A percentile compares a stretch with the other conserved stretches of the same genome.
These are phyloP conservation scores for Erigeron canadensis DNA, from an alignment of 129 eudicot species.

Conservation along the genomic window DNA sequence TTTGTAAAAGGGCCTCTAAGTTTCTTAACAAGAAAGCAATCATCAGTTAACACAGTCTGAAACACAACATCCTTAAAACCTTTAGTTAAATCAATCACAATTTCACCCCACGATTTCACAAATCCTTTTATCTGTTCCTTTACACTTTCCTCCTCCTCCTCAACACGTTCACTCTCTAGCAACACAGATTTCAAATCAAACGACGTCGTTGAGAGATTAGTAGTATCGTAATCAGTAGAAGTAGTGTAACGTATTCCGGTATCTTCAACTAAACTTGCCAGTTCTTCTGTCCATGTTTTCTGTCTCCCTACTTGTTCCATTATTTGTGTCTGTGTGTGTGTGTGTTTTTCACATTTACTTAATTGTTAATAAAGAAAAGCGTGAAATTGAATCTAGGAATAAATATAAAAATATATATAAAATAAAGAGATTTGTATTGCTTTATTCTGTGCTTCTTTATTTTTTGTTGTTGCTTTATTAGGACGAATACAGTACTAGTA, in stretches of 20 bases:
- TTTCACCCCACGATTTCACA: constrained; percentile 86
- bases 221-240: constrained; percentile 37
- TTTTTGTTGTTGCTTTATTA: not conserved
- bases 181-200: constrained; percentile 26
- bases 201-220: constrained; percentile 34
- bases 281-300: constrained; percentile 84
- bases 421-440: constrained; percentile 8
- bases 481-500: not conserved
- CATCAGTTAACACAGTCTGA: constrained; percentile 70
- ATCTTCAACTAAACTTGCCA: constrained; percentile 76
- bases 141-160: constrained; percentile 58
- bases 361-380: constrained; percentile 6
- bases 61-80: constrained; percentile 74
- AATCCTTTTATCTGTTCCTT: constrained; percentile 89
- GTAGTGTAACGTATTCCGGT: constrained; percentile 56
- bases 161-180: constrained; percentile 31
- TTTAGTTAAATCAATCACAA: constrained; percentile 64
- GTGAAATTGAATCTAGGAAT: constrained; percentile 32
- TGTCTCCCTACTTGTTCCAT: constrained; percentile 56
- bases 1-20: constrained; percentile 40
- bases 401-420: constrained; percentile 4
- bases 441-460: constrained; percentile 4
- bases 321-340: not conserved
- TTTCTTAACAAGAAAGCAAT: constrained; percentile 53
- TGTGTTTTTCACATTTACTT: not conserved